phyloP scores from a whole-genome alignment of 2,329 filamentous ascomycete genomes.

The Fusarium decemcellulare region DNA sequence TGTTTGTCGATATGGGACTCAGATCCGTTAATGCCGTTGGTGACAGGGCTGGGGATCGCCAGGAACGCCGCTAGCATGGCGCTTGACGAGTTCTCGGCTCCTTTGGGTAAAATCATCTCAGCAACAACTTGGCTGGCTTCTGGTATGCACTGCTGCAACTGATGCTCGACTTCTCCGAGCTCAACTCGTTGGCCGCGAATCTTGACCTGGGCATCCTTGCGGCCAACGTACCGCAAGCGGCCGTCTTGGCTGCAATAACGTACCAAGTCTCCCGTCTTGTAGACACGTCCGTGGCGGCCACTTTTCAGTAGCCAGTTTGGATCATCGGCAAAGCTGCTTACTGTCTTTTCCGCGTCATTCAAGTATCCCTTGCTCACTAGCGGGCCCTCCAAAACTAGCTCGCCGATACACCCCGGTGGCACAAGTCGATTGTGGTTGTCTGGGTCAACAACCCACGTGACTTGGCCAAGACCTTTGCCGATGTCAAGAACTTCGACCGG shows the following conservation, averaged over 20 bases:
- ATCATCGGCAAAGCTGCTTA: not conserved
- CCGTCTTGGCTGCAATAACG: constrained; percentile 56
- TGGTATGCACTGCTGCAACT: constrained; percentile 2
- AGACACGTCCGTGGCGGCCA: not conserved
- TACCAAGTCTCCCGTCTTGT: constrained; percentile 54
- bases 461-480: constrained; percentile 9
- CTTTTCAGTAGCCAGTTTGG: not conserved
- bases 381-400: not conserved
- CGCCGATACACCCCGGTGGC: not conserved
- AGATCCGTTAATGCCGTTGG: not conserved
- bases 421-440: constrained; percentile 40
- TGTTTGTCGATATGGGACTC: not conserved
- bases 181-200: constrained; percentile 69
- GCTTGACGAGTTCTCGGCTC: not conserved
- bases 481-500: constrained; percentile 6
- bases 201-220: constrained; percentile 58
- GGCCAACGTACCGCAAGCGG: constrained; percentile 59
- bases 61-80: constrained; percentile 14
- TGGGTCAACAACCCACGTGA: constrained; percentile 51
- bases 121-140: not conserved
- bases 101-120: not conserved
- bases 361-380: not conserved
- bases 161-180: constrained; percentile 47
- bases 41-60: not conserved
- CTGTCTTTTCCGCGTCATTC: not conserved